Percentiles rank a stretch among this genome's conserved stretches.
Evolutionary conservation across 164 flowering plant species (phyloP).

Genomic region (Sedum album): DNA sequence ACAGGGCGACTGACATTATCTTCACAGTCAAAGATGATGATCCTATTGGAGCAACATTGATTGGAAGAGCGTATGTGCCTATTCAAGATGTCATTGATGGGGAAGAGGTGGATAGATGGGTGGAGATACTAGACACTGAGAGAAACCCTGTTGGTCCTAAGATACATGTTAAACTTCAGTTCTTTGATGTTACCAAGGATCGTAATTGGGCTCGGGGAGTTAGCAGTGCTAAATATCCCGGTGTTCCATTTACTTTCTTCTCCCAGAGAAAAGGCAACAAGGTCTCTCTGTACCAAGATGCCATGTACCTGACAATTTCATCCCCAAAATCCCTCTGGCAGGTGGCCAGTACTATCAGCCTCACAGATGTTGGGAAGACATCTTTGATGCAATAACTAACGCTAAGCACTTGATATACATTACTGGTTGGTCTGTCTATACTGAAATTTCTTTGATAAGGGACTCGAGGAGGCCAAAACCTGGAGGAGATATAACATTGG

Average conservation of each 20-base stretch:
- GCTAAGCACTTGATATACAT: not conserved
- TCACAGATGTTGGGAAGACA: slow-evolving; percentile 41
- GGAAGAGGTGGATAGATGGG: slow-evolving; percentile 28
- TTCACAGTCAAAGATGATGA: slow-evolving; percentile 48
- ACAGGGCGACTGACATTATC: slow-evolving; percentile 30
- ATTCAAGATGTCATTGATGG: slow-evolving; percentile 32
- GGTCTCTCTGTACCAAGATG: slow-evolving; percentile 53
- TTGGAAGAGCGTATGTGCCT: slow-evolving; percentile 61
- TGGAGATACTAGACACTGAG: slow-evolving; percentile 35
- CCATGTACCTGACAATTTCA: slow-evolving; percentile 33
- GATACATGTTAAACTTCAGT: slow-evolving; percentile 48
- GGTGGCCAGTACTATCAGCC: slow-evolving; percentile 23
- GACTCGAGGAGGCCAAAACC: slow-evolving; percentile 32
- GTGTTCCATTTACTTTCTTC: slow-evolving; percentile 33
- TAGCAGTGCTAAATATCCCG: not conserved
- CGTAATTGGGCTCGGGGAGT: not conserved
- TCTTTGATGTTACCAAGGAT: slow-evolving; percentile 8
- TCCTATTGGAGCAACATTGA: slow-evolving; percentile 46
- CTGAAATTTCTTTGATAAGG: slow-evolving; percentile 45
- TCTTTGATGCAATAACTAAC: not conserved
- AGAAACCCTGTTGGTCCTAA: slow-evolving; percentile 26
- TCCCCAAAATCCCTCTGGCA: slow-evolving; percentile 7
- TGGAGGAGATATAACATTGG: slow-evolving; percentile 32
- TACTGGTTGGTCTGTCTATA: slow-evolving; percentile 11
- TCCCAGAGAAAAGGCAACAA: slow-evolving; percentile 39